Percentiles rank a stretch among this genome's conserved stretches.
phyloP scores from a whole-genome alignment of 2,329 filamentous ascomycete genomes.

The Sarocladium brachiariae region DNA sequence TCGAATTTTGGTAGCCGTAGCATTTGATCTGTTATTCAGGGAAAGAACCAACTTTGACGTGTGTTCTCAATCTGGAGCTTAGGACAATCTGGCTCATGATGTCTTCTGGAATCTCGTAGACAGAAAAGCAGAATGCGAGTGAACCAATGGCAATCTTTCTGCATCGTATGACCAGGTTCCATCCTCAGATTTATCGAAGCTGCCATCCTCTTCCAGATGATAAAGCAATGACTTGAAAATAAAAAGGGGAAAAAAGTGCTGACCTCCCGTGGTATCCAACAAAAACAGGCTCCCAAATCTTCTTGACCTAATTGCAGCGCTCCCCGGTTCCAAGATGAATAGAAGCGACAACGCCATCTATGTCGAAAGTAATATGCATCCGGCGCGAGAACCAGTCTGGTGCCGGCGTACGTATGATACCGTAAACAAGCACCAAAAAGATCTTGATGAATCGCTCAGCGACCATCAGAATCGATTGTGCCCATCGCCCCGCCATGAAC shows the following conservation, averaged over 20 bases:
- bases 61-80: conserved; percentile 14
- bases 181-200: background rate
- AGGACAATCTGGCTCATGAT: conserved; percentile 17
- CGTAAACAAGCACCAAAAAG: too few relatives aligned
- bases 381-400: conserved; percentile 7
- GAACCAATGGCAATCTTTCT: background rate
- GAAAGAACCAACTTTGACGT: background rate
- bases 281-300: background rate
- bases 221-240: too few relatives aligned
- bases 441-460: background rate
- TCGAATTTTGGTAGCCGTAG: conserved; percentile 7
- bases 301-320: background rate
- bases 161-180: background rate
- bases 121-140: background rate
- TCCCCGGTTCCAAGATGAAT: conserved; percentile 1
- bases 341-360: conserved; percentile 5
- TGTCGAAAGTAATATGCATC: conserved; percentile 7
- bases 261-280: conserved; percentile 6
- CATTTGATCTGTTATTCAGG: conserved; percentile 1
- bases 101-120: conserved; percentile 11
- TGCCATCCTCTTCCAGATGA: background rate
- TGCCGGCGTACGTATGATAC: conserved; percentile 1
- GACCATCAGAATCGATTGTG: conserved; percentile 4
- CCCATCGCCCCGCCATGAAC: conserved; percentile 4
- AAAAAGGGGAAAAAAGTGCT: background rate